A percentile compares a stretch with the other conserved stretches of the same genome.
Conservation (phyloP, 2,329 filamentous ascomycete species). For the Metarhizium robertsii region DNA sequence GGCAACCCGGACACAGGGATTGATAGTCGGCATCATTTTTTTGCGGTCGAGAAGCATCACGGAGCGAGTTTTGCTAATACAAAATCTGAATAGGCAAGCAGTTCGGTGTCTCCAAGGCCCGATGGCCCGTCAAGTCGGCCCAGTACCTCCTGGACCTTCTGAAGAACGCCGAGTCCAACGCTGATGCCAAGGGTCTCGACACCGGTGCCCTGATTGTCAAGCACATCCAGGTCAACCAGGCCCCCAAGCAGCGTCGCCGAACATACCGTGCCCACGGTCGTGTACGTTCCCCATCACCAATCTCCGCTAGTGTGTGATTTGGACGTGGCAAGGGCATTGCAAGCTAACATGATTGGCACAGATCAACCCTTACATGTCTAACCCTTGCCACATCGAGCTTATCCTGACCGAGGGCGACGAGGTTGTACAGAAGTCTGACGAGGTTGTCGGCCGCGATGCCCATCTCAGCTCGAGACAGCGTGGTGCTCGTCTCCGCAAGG, state of each 20-base stretch:
- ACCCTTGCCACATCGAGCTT: conserved; percentile 99
- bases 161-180: conserved; percentile 95
- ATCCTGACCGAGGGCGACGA: conserved; percentile 98
- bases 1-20: too few relatives aligned
- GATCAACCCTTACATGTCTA: conserved; percentile 99
- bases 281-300: conserved; percentile 52
- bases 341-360: conserved; percentile 30
- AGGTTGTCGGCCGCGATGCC: conserved; percentile 59
- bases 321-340: neutral
- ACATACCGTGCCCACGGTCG: conserved; percentile 99
- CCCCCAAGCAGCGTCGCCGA: conserved; percentile 96
- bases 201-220: conserved; percentile 96
- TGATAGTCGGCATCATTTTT: too few relatives aligned
- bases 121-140: conserved; percentile 99
- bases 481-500: conserved; percentile 56
- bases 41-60: too few relatives aligned
- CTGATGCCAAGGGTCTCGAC: conserved; percentile 94
- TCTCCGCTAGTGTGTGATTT: neutral
- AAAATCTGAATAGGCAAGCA: conserved; percentile 69
- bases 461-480: conserved; percentile 90
- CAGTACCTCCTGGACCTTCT: conserved; percentile 96
- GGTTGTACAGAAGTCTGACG: conserved; percentile 88
- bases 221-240: conserved; percentile 99
- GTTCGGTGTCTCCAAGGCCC: conserved; percentile 94
- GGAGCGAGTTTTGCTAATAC: conserved; percentile 15